Base-by-base conservation (phyloP, 169 alveolate genomes). In the Plasmodium coatneyi region DNA sequence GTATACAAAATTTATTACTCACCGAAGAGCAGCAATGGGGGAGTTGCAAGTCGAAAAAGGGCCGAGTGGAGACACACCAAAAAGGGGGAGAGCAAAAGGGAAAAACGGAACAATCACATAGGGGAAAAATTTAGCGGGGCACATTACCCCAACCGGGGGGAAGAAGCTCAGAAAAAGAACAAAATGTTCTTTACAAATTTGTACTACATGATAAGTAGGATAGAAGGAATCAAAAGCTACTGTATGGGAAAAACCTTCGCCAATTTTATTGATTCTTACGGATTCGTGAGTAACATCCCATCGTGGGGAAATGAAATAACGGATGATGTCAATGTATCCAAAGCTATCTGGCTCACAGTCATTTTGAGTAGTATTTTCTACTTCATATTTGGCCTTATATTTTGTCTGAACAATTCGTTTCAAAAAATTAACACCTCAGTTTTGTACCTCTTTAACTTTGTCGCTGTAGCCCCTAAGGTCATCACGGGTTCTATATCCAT, bases 261-360 rank as follows among this genome's bases (percentile, higher is more conserved):
- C 22, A 93, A 94, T 71, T 96, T 96, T 71, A 95, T 96, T 78
- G 97, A 96, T 54, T 95, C 96, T 71, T 96, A 93, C 82, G 95
- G 95, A 43, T 80, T 96, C 66, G 96, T 96, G 41, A 92, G 96
- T 76, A 82, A 89, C 43, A 92, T 95, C n/a, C 97, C 97, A 32
- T 95, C 97, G 6, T 96, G 97, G 97, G 97, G 96, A 41, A 96
- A 96, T 84, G 97, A 96, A 81, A 95, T 96, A 94, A 96, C 96
- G 4, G 92, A 82, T 72, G 96, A 96, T 36, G 97, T 96, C 34
- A 96, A 96, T 82, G 96, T 93, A 66, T 83, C 92, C 41, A 89
- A 89, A 32, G 74, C 95, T 54, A 84, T 96, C 66, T 95, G 97
- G 97, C 30, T 93, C 16, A 89, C 96, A 66, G 80, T 87, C 16